Base-by-base conservation (phyloP, 768 basidiomycete genomes). In the Lactifluus volemus region DNA sequence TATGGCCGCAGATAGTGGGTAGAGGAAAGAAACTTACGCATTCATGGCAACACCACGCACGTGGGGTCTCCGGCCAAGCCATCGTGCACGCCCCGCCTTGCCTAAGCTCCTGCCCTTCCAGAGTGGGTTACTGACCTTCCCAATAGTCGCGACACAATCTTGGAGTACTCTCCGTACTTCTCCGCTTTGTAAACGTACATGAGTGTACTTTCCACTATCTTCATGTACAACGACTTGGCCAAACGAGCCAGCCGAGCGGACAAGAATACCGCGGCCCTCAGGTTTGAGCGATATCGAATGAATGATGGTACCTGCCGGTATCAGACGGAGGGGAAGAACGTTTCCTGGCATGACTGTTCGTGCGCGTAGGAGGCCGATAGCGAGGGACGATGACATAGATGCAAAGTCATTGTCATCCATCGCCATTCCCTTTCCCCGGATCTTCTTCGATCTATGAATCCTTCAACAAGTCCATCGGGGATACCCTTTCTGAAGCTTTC, bases 41-140 rank as follows among this genome's bases (percentile, higher is more conserved):
- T 97, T 98, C 94, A 96, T 96, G 47, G 94, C 94, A 65, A 97
- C 86, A 85, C 94, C 94, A 73, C 94, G 86, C 49, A 96, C 92
- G 36, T 81, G 80, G 0, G 94, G 94, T 66, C 91, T 74, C 69
- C 84, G 75, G 17, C 95, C 95, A 19, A 98, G 74, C 92, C 92
- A 95, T 41, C 95, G 79, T 45, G 78, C 77, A 65, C 96, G 76
- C 34, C 97, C 97, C 7, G 97, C 97, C 73, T 98, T 99, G 14
- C 94, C 97, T 38, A 98, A 74, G 48, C 77, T 84, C 14, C 85
- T 78, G 63, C 87, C 84, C 73, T 92, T 91, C 85, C 92, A 93
- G 58, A 95, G 77, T 42, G 85, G 80, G 71, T 99, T 99, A 75
- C 90, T 92, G 57, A 98, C 92, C 63, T 82, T 84, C 1, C 97